Percentiles rank a stretch among this genome's conserved stretches.
phyloP scores from a whole-genome alignment of 352 stramenopile species.

The Elongisporangium prolatum region DNA sequence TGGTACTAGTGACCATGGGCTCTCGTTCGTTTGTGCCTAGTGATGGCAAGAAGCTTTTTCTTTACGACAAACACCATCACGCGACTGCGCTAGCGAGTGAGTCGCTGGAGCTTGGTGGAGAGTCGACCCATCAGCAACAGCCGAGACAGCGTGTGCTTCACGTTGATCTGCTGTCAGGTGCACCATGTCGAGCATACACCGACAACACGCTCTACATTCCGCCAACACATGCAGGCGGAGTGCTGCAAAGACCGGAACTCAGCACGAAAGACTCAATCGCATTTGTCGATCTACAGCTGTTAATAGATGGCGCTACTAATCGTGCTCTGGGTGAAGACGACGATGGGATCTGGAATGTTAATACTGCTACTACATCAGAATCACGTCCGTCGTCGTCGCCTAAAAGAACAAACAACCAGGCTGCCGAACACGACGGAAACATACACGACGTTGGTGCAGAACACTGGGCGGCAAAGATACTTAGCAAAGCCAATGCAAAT shows the following conservation, averaged over 20 bases:
- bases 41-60: conserved; percentile 72
- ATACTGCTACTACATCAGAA: conserved; percentile 8
- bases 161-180: conserved; percentile 60
- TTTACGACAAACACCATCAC: conserved; percentile 58
- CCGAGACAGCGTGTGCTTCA: conserved; percentile 40
- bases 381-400: not conserved
- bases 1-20: conserved; percentile 71
- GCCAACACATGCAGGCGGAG: conserved; percentile 25
- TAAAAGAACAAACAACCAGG: conserved; percentile 14
- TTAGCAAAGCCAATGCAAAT: conserved; percentile 51
- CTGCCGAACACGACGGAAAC: not conserved
- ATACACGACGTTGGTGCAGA: conserved; percentile 24
- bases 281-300: conserved; percentile 57
- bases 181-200: conserved; percentile 64
- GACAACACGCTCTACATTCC: conserved; percentile 72
- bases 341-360: not conserved
- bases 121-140: conserved; percentile 10
- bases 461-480: conserved; percentile 57
- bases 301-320: conserved; percentile 21
- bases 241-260: conserved; percentile 18
- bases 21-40: conserved; percentile 58
- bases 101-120: conserved; percentile 14
- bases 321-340: not conserved
- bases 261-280: conserved; percentile 51
- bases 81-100: conserved; percentile 15